Evolutionary conservation across 345 rosid genomes (phyloP).

Genomic region (Aegle marmelos): DNA sequence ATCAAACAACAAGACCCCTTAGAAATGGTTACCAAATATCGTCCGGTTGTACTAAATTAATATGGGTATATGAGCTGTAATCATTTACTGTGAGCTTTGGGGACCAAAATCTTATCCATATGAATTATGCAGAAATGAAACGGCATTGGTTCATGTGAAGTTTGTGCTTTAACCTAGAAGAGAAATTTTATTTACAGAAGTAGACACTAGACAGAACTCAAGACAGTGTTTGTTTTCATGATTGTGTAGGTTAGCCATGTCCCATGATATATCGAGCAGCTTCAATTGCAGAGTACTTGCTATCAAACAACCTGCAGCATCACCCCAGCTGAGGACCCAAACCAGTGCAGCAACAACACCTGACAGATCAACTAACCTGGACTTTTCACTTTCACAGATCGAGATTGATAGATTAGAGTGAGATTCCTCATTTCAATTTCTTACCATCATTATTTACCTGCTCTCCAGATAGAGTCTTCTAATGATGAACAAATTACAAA

Average conservation of each 20-base stretch:
- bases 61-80: background rate
- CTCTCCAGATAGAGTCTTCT: background rate
- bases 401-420: constrained; percentile 54
- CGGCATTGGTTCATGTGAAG: background rate
- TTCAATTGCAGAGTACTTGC: constrained; percentile 65
- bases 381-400: constrained; percentile 72
- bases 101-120: background rate
- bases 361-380: constrained; percentile 52
- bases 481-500: background rate
- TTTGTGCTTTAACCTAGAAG: background rate
- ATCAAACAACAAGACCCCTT: background rate
- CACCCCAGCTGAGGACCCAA: constrained; percentile 16
- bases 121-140: background rate
- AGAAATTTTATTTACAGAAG: background rate
- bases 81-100: background rate
- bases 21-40: background rate
- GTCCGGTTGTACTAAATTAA: background rate
- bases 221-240: constrained; percentile 1
- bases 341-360: constrained; percentile 11
- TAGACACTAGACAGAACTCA: background rate
- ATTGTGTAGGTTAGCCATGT: constrained; percentile 53
- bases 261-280: constrained; percentile 36
- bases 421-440: constrained; percentile 21
- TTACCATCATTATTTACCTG: background rate
- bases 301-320: constrained; percentile 46